phyloP scores from a whole-genome alignment of 352 stramenopile species.

The Peronospora belbahrii region DNA sequence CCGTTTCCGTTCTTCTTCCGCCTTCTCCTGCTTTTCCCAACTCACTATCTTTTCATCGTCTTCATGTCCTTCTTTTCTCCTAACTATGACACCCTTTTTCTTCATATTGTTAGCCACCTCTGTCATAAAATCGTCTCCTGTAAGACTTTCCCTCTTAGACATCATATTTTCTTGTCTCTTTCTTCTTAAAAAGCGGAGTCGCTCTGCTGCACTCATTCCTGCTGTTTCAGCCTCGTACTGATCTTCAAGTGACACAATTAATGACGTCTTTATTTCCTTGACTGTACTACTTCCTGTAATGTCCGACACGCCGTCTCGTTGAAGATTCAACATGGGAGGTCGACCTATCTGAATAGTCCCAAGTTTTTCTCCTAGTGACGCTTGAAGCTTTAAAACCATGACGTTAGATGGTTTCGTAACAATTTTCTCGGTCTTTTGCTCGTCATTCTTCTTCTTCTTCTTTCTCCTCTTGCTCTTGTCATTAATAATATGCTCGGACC shows the following conservation, averaged over 20 bases:
- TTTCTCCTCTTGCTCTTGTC: conserved; percentile 1
- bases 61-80: conserved; percentile 7
- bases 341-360: conserved; percentile 14
- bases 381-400: conserved; percentile 46
- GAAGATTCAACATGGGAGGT: conserved; percentile 26
- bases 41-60: conserved; percentile 9
- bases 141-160: conserved; percentile 35
- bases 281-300: neutral
- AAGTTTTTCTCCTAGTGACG: conserved; percentile 40
- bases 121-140: conserved; percentile 55
- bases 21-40: conserved; percentile 29
- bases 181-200: conserved; percentile 51
- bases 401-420: conserved; percentile 20
- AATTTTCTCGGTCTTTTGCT: neutral
- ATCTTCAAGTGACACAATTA: conserved; percentile 24
- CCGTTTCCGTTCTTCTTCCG: conserved; percentile 30
- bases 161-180: conserved; percentile 57
- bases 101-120: conserved; percentile 66
- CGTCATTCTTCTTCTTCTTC: neutral
- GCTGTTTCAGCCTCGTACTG: conserved; percentile 53
- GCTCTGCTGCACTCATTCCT: conserved; percentile 51
- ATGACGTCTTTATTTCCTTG: conserved; percentile 5
- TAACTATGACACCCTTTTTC: conserved; percentile 38
- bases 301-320: conserved; percentile 4
- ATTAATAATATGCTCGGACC: neutral